A percentile compares a stretch with the other conserved stretches of the same genome.
These are phyloP conservation scores for Helenozyma rhizophorensis DNA, from an alignment of 805 yeast species.

Conservation along the genomic window DNA sequence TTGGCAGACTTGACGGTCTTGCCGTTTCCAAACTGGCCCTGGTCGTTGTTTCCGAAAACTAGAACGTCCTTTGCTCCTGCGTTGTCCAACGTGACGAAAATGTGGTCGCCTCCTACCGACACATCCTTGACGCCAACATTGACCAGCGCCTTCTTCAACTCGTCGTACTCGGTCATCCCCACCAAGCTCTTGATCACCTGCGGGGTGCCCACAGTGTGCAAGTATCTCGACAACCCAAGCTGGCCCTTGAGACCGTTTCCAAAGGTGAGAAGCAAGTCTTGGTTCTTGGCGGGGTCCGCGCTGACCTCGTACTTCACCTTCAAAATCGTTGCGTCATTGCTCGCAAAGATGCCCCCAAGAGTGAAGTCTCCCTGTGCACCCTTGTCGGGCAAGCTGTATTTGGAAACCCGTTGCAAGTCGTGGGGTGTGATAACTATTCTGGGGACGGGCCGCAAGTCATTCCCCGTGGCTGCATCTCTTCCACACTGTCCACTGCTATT, in stretches of 20 bases:
- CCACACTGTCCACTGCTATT: slow-evolving; percentile 87
- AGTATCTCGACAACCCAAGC: slow-evolving; percentile 71
- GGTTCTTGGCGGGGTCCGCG: slow-evolving; percentile 12
- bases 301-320: slow-evolving; percentile 22
- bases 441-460: slow-evolving; percentile 72
- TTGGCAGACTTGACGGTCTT: slow-evolving; percentile 54
- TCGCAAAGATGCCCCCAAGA: slow-evolving; percentile 58
- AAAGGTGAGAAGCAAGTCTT: slow-evolving; percentile 48
- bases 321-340: slow-evolving; percentile 51
- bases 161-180: slow-evolving; percentile 15
- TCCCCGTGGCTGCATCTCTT: slow-evolving; percentile 56
- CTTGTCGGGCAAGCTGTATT: slow-evolving; percentile 10
- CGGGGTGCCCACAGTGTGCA: slow-evolving; percentile 72
- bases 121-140: slow-evolving; percentile 32
- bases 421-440: slow-evolving; percentile 30
- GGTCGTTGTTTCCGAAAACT: slow-evolving; percentile 81
- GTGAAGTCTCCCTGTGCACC: slow-evolving; percentile 7
- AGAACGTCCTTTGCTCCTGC: slow-evolving; percentile 51
- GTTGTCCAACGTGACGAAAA: slow-evolving; percentile 53
- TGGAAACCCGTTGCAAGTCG: slow-evolving; percentile 30
- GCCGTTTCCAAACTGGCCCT: slow-evolving; percentile 84
- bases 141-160: slow-evolving; percentile 1
- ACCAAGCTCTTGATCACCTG: slow-evolving; percentile 37
- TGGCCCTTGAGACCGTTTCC: slow-evolving; percentile 88
- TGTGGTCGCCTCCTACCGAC: slow-evolving; percentile 64